Evolutionary conservation across 2,329 filamentous ascomycete genomes (phyloP).

Genomic region (Xylariaceae sp.): DNA sequence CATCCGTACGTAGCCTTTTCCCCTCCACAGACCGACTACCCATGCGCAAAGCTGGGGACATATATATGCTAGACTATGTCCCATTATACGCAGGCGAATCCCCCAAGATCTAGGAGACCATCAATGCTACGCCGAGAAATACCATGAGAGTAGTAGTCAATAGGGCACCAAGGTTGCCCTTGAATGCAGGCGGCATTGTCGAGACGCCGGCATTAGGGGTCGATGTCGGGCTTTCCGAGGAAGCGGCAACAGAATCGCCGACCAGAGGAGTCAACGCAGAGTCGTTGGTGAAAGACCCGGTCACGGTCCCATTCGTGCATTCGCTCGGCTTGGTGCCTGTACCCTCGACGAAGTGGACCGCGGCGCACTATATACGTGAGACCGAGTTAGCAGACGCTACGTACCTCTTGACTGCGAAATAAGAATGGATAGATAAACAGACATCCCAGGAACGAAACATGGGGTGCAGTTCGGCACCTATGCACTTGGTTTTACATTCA

Average conservation of each 20-base stretch:
- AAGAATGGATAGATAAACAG: too few species aligned
- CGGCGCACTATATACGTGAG: constrained; percentile 49
- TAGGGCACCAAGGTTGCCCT: constrained; percentile 16
- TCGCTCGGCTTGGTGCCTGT: constrained; percentile 29
- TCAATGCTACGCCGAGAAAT: constrained; percentile 23
- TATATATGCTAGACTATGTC: neutral
- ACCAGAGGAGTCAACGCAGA: constrained; percentile 36
- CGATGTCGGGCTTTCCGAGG: constrained; percentile 1
- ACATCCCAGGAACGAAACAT: too few species aligned
- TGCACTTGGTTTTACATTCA: neutral
- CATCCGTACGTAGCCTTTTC: too few species aligned
- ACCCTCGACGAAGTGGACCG: constrained; percentile 57
- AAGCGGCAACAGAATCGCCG: constrained; percentile 7
- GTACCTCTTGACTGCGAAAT: too few species aligned
- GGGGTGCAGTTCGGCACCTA: too few species aligned
- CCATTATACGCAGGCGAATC: neutral
- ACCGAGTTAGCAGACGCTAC: constrained; percentile 2
- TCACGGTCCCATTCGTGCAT: constrained; percentile 46
- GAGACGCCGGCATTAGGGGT: constrained; percentile 27
- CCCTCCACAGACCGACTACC: too few species aligned
- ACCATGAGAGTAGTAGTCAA: constrained; percentile 23
- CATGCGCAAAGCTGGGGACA: neutral
- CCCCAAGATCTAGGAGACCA: constrained; percentile 17
- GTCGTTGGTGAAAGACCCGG: constrained; percentile 37
- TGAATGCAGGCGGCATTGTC: constrained; percentile 15